Evolutionary conservation across 345 rosid genomes (phyloP).

Genomic region (Crucihimalaya himalaica): DNA sequence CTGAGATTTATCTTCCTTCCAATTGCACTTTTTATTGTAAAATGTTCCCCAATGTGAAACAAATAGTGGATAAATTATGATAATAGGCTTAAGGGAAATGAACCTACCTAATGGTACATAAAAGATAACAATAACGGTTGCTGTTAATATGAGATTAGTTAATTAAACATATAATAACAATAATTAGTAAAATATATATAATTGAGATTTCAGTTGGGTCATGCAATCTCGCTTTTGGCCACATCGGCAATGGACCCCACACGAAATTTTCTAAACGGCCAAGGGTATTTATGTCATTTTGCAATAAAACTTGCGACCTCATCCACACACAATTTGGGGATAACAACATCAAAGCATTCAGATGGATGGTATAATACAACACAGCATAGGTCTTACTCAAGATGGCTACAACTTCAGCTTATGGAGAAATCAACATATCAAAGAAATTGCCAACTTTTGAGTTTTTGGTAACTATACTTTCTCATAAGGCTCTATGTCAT

Average conservation of each 20-base stretch:
- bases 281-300: conserved; percentile 12
- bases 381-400: too few species aligned
- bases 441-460: neutral
- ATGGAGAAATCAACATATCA: neutral
- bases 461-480: neutral
- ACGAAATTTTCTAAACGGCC: conserved; percentile 11
- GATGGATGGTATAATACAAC: too few species aligned
- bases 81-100: neutral
- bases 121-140: neutral
- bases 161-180: too few species aligned
- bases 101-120: neutral
- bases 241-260: conserved; percentile 47
- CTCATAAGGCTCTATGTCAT: neutral
- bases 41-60: conserved; percentile 20
- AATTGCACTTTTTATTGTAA: neutral
- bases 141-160: neutral
- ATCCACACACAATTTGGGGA: too few species aligned
- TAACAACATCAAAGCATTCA: too few species aligned
- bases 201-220: conserved; percentile 33
- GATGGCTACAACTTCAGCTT: neutral
- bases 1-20: neutral
- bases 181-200: neutral
- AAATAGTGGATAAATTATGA: neutral
- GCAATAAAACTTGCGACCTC: too few species aligned
- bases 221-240: conserved; percentile 37